Base-by-base conservation (phyloP, 306 rosid species). In the Gastrolobium bilobum region DNA sequence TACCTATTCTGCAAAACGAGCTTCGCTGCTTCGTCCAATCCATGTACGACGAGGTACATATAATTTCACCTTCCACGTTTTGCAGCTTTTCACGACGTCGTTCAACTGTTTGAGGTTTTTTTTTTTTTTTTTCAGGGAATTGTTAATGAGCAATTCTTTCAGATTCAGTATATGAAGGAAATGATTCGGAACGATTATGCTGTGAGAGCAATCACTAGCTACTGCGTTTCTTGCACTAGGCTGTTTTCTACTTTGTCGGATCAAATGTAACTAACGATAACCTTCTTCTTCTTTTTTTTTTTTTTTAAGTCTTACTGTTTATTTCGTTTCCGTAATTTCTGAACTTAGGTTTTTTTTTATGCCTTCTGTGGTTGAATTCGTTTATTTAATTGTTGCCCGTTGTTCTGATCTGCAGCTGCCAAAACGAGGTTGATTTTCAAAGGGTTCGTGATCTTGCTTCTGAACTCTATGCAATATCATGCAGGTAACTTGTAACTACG, bases 61-160 rank as follows among this genome's bases (percentile, higher is more conserved):
- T 20, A 20, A 20, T 20, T 20, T 20, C 26, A 20, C 26, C 26
- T 20, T 20, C 26, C 26, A 20, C 26, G 26, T 20, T 20, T 20
- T 20, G 26, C 26, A 20, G 26, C 26, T 20, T 20, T 20, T 20
- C 26, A 20, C 26, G 26, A 20, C 26, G 26, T 20, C 26, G 26
- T 20, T 20, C 26, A 20, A 20, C 26, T 20, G 26, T 20, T 20
- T 20, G 26, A 20, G 0, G 26, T 0, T 48, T 13, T 4, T 1
- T 0, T 15, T 0, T 48, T 13, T 4, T 1, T 0, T 15, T 38
- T 58, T 50, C 35, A 60, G 78, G 78, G 77, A 11, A 33, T 37
- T 50, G 42, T 79, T n/a, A 60, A 68, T 46, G 51, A 59, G 11
- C 69, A 44, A 51, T 79, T 79, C 72, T 59, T 5, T 14, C 56